Evolutionary conservation across 345 rosid genomes (phyloP), one percentile per base, ranked within the genome.

Genomic region (Syzygium jambos): DNA sequence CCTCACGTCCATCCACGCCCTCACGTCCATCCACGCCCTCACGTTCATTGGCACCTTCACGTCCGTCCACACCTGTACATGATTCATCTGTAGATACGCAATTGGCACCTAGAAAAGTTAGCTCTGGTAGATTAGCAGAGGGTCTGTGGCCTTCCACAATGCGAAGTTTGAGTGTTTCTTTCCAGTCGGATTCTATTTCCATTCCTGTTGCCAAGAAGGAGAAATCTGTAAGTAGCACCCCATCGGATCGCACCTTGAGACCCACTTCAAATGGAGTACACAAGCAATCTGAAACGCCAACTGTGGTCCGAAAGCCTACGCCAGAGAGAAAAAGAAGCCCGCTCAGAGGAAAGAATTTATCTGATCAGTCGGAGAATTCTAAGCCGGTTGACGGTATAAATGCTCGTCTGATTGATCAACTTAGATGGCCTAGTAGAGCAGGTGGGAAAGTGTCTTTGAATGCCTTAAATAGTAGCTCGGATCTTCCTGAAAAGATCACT

Each of bases 121-220:
- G 93, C 85, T 88, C 90, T 25, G 95, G 96, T 65, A 92, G 95
- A 86, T 89, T 95, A 89, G 96, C 97, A 11, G 99, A 98, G 91
- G 90, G 98, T 89, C 92, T 98, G 92, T 98, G 99, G 99, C 99
- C 99, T 89, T 98, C 99, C 84, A 98, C 99, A 21, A 98, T 98
- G 99, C 93, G 99, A 92, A 98, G 98, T 92, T 98, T 96, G 87
- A 98, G 94, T 84, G 99, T 93, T 87, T 95, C 99, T 11, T 95
- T 98, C 93, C 99, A 98, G 93, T 95, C 97, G 1, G 99, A 95
- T 94, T 88, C 90, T 38, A 94, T 94, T 91, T 96, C 99, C 22
- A 91, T 96, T 92, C 97, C 98, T 55, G 91, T 93, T 82, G 92
- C 95, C 85, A 96, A 95, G 94, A 98, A 93, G 93, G 99, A 95